Evolutionary conservation across 1,284 basidiomycete genomes (phyloP).

Genomic region (Lentinula novae-zelandiae): DNA sequence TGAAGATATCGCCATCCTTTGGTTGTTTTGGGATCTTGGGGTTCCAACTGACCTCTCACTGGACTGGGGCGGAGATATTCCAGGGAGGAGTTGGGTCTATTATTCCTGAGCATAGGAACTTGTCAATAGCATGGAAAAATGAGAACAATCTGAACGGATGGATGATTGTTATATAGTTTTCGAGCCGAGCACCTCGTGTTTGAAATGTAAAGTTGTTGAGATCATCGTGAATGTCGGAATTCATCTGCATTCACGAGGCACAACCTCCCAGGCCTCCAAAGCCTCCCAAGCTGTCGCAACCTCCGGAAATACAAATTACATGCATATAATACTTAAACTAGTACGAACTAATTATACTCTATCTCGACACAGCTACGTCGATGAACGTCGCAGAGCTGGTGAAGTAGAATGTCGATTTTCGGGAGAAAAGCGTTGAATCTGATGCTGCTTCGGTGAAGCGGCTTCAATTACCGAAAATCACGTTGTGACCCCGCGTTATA

Average conservation of each 20-base stretch:
- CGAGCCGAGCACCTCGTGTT: slow-evolving; percentile 8
- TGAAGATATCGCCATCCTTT: slow-evolving; percentile 68
- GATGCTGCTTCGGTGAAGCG: neutral
- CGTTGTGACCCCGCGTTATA: neutral
- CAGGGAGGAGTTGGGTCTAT: slow-evolving; percentile 29
- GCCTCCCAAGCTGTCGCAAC: no score
- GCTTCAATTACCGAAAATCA: neutral
- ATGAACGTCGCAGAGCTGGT: neutral
- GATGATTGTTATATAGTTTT: neutral
- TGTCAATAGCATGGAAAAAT: neutral
- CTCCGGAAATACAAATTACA: no score
- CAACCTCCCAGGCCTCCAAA: neutral
- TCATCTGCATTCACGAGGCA: slow-evolving; percentile 1
- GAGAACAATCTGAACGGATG: neutral
- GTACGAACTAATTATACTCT: no score
- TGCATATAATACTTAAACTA: no score
- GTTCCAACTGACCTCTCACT: slow-evolving; percentile 69
- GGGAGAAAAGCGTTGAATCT: no score
- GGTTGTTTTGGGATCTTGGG: slow-evolving; percentile 47
- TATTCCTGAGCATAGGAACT: slow-evolving; percentile 13
- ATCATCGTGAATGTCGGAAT: slow-evolving; percentile 6
- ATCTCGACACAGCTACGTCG: no score
- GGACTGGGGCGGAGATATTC: slow-evolving; percentile 59
- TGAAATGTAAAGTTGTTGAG: slow-evolving; percentile 11
- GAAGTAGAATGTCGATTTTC: no score